phyloP scores from a whole-genome alignment of 2,329 filamentous ascomycete species.

The Plectosphaerella sp. region DNA sequence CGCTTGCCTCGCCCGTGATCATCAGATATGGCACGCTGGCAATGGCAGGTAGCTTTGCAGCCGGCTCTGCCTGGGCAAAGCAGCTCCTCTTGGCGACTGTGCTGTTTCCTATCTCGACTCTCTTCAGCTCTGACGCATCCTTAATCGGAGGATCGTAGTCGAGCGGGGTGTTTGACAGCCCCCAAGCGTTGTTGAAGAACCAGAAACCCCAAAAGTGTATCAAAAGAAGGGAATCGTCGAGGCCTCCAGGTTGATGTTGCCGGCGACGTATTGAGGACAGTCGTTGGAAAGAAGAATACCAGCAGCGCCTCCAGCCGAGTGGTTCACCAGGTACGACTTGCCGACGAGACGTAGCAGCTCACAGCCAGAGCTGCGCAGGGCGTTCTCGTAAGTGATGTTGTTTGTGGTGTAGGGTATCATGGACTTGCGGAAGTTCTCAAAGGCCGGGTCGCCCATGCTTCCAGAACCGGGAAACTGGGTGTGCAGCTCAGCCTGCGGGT shows the following conservation, averaged over 20 bases:
- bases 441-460: conserved; percentile 17
- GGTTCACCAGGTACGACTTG: conserved; percentile 22
- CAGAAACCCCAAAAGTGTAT: conserved; percentile 12
- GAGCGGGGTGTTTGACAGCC: conserved; percentile 35
- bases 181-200: conserved; percentile 24
- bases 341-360: conserved; percentile 21
- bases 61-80: conserved; percentile 7
- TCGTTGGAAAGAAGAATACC: conserved; percentile 18
- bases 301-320: conserved; percentile 18
- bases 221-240: conserved; percentile 19
- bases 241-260: conserved; percentile 20
- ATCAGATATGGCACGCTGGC: conserved; percentile 40
- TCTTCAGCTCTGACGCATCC: conserved; percentile 5
- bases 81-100: conserved; percentile 3
- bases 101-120: conserved; percentile 7
- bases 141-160: conserved; percentile 31
- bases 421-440: conserved; percentile 22
- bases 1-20: conserved; percentile 43
- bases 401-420: conserved; percentile 22
- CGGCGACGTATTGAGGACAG: conserved; percentile 19
- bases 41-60: conserved; percentile 42
- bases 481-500: conserved; percentile 22
- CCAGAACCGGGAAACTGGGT: conserved; percentile 32
- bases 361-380: conserved; percentile 22
- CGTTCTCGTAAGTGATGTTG: conserved; percentile 18